Evolutionary conservation across 331 rosid species (phyloP).

Genomic region (Stylosanthes scabra): DNA sequence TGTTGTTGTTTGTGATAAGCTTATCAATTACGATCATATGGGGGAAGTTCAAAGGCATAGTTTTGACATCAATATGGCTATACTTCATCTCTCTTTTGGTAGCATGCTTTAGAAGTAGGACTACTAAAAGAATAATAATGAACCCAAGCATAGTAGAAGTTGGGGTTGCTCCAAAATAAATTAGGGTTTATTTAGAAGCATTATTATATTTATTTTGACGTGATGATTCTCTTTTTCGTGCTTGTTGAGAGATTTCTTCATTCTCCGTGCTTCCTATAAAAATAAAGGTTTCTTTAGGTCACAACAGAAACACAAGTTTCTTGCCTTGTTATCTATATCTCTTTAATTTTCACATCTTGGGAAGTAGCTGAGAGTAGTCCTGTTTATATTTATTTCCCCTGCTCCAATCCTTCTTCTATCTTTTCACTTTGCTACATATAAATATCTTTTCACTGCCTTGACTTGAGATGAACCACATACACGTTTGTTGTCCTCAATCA

Average conservation of each 20-base stretch:
- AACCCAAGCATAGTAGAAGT: constrained; percentile 38
- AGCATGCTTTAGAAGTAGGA: constrained; percentile 22
- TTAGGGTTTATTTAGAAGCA: constrained; percentile 14
- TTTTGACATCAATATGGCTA: constrained; percentile 56
- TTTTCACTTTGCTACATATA: not conserved
- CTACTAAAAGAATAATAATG: constrained; percentile 15
- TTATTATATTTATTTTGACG: constrained; percentile 40
- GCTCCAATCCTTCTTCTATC: not conserved
- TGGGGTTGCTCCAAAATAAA: constrained; percentile 30
- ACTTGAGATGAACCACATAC: not conserved
- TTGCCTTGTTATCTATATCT: constrained; percentile 11
- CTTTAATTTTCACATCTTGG: not conserved
- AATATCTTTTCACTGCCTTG: not conserved
- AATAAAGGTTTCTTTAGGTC: constrained; percentile 24
- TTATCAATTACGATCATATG: constrained; percentile 54
- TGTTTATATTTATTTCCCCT: constrained; percentile 26
- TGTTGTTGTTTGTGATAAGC: constrained; percentile 52
- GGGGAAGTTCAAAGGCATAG: constrained; percentile 57
- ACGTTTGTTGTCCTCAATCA: not conserved
- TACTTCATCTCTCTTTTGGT: constrained; percentile 42
- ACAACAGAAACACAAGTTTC: constrained; percentile 16
- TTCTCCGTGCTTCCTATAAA: constrained; percentile 16
- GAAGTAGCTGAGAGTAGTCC: constrained; percentile 11
- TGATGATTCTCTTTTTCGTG: constrained; percentile 40
- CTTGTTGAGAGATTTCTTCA: constrained; percentile 18